These are phyloP conservation scores for Haplosporangium gracile DNA, from an alignment of 192 early-diverging fungal species.

Conservation along the genomic window DNA sequence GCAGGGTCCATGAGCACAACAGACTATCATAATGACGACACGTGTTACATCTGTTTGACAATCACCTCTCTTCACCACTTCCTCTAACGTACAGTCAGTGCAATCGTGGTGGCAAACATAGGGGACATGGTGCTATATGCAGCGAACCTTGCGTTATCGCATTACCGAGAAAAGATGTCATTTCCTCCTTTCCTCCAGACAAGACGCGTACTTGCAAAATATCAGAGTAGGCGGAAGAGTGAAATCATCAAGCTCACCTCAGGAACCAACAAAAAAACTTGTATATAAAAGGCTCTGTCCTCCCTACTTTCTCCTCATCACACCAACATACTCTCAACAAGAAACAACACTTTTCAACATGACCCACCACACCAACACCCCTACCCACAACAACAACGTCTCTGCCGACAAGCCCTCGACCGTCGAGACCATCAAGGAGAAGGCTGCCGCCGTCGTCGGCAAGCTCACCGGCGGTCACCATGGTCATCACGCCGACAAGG, in stretches of 20 bases:
- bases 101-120: no score
- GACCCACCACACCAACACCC: conserved; percentile 16
- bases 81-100: no score
- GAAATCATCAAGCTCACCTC: conserved; percentile 7
- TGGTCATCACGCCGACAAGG: neutral
- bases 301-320: neutral
- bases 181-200: neutral
- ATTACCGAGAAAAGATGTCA: neutral
- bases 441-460: conserved; percentile 27
- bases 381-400: conserved; percentile 6
- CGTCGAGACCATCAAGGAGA: conserved; percentile 40
- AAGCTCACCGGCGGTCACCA: conserved; percentile 40
- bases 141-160: neutral
- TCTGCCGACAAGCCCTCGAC: conserved; percentile 32
- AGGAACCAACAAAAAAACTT: neutral
- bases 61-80: no score
- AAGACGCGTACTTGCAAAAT: neutral
- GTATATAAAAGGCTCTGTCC: neutral
- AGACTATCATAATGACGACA: conserved; percentile 3
- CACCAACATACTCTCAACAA: neutral
- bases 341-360: conserved; percentile 9
- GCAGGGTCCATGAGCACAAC: neutral
- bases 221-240: neutral
- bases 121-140: no score
- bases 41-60: neutral